Conservation (phyloP, 345 rosid genomes). For the Microcos paniculata region DNA sequence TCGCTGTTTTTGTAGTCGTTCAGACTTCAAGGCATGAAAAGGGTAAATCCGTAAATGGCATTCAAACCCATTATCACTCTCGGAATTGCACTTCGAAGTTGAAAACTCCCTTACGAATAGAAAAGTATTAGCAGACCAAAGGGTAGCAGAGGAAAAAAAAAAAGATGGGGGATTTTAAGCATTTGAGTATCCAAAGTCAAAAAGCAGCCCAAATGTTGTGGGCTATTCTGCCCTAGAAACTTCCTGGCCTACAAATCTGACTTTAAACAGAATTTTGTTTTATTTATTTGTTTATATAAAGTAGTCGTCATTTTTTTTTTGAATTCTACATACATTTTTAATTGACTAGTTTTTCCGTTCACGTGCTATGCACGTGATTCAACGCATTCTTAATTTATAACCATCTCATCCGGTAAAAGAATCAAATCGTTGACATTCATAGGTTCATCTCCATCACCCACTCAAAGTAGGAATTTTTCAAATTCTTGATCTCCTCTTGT, state of each 20-base stretch:
- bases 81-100: not conserved
- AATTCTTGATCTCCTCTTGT: no score
- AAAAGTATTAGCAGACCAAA: no score
- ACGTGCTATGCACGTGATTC: no score
- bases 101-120: not conserved
- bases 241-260: not conserved
- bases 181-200: not conserved
- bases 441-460: no score
- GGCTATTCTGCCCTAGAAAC: not conserved
- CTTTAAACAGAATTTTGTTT: not conserved
- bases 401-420: no score
- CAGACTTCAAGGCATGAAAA: not conserved
- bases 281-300: not conserved
- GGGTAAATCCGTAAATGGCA: not conserved
- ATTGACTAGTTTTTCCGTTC: no score
- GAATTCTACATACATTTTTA: no score
- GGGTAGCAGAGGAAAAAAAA: no score
- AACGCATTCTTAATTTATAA: no score
- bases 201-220: not conserved
- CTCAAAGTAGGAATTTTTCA: no score
- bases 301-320: not conserved
- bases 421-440: no score
- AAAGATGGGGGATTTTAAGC: not conserved
- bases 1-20: not conserved
- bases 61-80: not conserved